Conservation (phyloP, 768 basidiomycete genomes). For the Russula dissimulans region DNA sequence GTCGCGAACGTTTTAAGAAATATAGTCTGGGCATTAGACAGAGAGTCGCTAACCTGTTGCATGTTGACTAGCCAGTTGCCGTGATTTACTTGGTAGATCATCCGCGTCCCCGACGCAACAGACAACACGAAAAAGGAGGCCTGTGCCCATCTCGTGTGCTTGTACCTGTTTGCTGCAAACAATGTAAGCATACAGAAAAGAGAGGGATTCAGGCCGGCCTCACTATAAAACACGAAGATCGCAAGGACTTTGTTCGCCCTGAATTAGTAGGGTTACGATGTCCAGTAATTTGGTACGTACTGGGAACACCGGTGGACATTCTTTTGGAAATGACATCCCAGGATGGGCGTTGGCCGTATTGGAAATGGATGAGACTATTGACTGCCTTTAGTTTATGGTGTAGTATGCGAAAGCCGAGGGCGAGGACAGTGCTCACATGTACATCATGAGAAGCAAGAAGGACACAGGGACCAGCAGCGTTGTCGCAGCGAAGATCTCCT, state of each 20-base stretch:
- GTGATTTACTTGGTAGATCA: constrained; percentile 63
- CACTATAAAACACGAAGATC: constrained; percentile 70
- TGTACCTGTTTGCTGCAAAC: constrained; percentile 55
- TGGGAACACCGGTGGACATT: constrained; percentile 60
- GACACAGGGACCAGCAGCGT: constrained; percentile 65
- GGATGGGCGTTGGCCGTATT: constrained; percentile 58
- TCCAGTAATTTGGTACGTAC: constrained; percentile 34
- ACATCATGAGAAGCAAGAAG: constrained; percentile 71
- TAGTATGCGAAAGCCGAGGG: not conserved
- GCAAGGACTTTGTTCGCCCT: constrained; percentile 46
- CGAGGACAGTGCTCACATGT: constrained; percentile 51
- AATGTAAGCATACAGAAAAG: not conserved
- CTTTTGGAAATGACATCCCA: constrained; percentile 42
- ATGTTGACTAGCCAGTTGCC: constrained; percentile 67
- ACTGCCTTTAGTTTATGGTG: not conserved
- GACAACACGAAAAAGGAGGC: constrained; percentile 50
- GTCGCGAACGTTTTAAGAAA: constrained; percentile 1
- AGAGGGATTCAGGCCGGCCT: constrained; percentile 22
- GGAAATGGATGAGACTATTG: constrained; percentile 62
- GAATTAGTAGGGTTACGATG: not conserved
- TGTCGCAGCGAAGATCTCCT: constrained; percentile 61
- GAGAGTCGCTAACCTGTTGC: constrained; percentile 46
- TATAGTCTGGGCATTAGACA: not conserved
- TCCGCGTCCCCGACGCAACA: constrained; percentile 45
- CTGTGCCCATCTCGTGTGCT: constrained; percentile 45